These are phyloP conservation scores for Sphaerobolus stellatus DNA, from an alignment of 1,284 basidiomycete species.

Conservation along the genomic window DNA sequence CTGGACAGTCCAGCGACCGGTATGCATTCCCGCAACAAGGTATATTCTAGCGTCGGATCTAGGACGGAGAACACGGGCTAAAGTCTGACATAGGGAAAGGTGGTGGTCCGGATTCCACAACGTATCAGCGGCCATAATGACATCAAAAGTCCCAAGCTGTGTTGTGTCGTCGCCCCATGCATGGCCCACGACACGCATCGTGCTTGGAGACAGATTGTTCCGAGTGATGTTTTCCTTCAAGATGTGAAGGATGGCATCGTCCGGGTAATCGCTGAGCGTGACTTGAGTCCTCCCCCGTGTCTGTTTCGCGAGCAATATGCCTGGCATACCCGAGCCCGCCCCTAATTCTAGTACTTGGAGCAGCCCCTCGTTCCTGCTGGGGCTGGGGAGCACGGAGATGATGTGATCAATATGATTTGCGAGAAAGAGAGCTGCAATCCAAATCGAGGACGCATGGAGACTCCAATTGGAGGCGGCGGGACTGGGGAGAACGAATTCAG, in stretches of 20 bases:
- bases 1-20: constrained; percentile 66
- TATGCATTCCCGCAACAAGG: constrained; percentile 69
- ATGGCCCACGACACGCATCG: constrained; percentile 26
- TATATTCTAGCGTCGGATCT: constrained; percentile 48
- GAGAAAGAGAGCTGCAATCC: constrained; percentile 63
- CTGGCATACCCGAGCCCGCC: constrained; percentile 69
- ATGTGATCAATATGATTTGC: constrained; percentile 59
- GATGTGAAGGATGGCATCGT: constrained; percentile 56
- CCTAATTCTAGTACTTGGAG: constrained; percentile 67
- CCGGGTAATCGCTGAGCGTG: constrained; percentile 68
- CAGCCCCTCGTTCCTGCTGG: no score
- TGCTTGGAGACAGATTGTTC: constrained; percentile 49
- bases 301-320: constrained; percentile 58
- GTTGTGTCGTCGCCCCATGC: constrained; percentile 6
- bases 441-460: constrained; percentile 72
- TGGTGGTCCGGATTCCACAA: constrained; percentile 70
- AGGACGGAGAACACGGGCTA: constrained; percentile 47
- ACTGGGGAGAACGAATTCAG: constrained; percentile 57
- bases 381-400: constrained; percentile 18
- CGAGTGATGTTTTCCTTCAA: constrained; percentile 54
- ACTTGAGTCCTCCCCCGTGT: constrained; percentile 48
- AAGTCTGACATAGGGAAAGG: constrained; percentile 48
- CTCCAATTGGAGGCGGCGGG: constrained; percentile 67
- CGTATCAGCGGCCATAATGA: constrained; percentile 70
- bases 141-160: constrained; percentile 47